Evolutionary conservation across 352 stramenopile species (phyloP), one percentile per base, ranked within the genome.

Genomic region (Phytophthora rubi): DNA sequence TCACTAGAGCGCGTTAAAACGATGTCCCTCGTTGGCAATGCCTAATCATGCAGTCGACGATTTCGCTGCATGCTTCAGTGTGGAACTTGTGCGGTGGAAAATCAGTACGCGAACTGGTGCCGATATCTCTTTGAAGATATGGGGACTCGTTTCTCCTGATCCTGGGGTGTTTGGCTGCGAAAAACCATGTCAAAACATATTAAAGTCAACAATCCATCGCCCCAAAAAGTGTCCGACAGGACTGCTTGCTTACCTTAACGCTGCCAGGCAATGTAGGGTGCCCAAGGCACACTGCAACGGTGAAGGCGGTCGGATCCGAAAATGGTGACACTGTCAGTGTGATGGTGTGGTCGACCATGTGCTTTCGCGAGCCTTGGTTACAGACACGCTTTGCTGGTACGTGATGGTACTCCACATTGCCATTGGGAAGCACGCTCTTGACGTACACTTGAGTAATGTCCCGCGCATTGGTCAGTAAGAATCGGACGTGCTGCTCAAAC

Each of bases 231-330:
- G 13, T 44, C 33, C 10, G 10, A 18, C 6, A 53, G 6, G 3
- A 30, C n/a, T 44, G 15, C 39, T 26, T 61, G 8, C 71, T 58
- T 68, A 86, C 68, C 66, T 75, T 73, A 1, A 65, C 48, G 8
- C 67, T 65, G 13, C 71, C 78, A 4, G 78, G 74, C 13, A 82
- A 59, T 0, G 48, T 65, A 30, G 59, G 58, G 28, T 84, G 69
- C 18, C 79, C 65, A 2, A 90, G 16, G 30, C 82, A 86, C 13
- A 88, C 62, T 16, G 76, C 44, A 9, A 88, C 35, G 2, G 47
- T 57, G 28, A 86, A 85, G 28, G 62, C 70, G 3, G 75, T 88
- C 32, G 83, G 83, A 23, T 91, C 83, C 2, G 83, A 91, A 68
- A 89, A 89, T 6, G 83, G 81, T 26, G 73, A 66, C 21, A 89